Evolutionary conservation across 768 basidiomycete species (phyloP), one percentile per base, ranked within the genome.

Genomic region (Pleurotus citrinopileatus): DNA sequence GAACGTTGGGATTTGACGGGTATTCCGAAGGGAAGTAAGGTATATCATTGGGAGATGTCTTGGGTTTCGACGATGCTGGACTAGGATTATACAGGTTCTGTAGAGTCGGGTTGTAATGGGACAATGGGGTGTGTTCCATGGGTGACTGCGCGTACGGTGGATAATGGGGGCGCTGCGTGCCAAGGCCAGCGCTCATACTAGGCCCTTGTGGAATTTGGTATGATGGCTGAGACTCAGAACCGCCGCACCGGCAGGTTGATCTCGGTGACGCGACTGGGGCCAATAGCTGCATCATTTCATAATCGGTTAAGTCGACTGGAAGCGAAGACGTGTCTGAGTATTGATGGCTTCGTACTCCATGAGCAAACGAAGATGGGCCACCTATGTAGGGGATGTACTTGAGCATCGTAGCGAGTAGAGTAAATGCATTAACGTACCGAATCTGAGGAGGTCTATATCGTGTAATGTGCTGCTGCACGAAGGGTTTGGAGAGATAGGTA

Each of bases 261-360:
- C 48, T 12, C 19, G 19, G 9, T 10, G 32, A 25, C 15, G 48
- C 20, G 23, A 25, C 48, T 23, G 34, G 29, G 12, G 29, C 13
- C n/a, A 51, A 34, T 17, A 51, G 48, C 19, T 51, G 48, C 48
- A 51, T 34, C 48, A 51, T 51, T 8, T 51, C 48, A n/a, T 51
- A 51, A 19, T 51, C 29, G 20, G 48, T 36, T 20, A 47, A n/a
- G 23, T 47, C 34, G 22, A 29, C 34, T 12, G 34, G 19, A 4
- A 37, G 23, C n/a, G 48, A 37, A 9, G 48, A 51, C n/a, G 34
- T n/a, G 22, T 36, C 22, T 8, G 34, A 34, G 22, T 36, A 51
- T 10, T 20, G 48, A 7, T 34, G 48, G 20, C 29, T 51, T 20
- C 48, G 45, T 27, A 13, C 17, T 7, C 17, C 38, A 19, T 40